phyloP scores from a whole-genome alignment of 2,329 filamentous ascomycete genomes.

The Purpureocillium takamizusanense region DNA sequence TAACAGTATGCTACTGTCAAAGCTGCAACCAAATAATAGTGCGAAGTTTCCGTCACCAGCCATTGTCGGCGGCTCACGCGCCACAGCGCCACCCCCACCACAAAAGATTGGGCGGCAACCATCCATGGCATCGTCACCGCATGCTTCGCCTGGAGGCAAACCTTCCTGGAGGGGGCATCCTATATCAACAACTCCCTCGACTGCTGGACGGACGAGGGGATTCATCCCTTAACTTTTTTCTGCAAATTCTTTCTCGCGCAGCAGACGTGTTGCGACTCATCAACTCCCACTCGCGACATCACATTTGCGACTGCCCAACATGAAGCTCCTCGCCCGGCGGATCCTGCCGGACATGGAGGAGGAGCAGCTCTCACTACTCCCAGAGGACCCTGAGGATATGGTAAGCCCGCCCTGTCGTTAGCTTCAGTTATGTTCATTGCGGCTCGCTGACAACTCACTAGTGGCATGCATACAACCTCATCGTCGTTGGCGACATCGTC shows the following conservation, averaged over 20 bases:
- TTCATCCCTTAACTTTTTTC: too few relatives aligned
- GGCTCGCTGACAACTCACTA: slow-evolving; percentile 11
- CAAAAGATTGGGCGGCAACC: too few relatives aligned
- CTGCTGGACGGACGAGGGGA: too few relatives aligned
- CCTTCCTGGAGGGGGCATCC: neutral
- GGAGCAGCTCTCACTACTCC: slow-evolving; percentile 30
- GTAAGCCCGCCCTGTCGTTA: slow-evolving; percentile 15
- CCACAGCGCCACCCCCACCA: slow-evolving; percentile 2
- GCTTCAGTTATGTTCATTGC: neutral
- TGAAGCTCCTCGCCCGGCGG: slow-evolving; percentile 31
- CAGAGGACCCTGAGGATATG: slow-evolving; percentile 39
- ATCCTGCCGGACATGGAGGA: slow-evolving; percentile 28
- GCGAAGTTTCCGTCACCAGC: too few relatives aligned
- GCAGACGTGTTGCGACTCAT: neutral
- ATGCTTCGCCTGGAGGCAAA: neutral
- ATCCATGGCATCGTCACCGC: neutral
- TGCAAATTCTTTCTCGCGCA: too few relatives aligned
- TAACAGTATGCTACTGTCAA: too few relatives aligned
- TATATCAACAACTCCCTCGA: too few relatives aligned
- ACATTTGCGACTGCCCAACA: slow-evolving; percentile 8
- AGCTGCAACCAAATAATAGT: too few relatives aligned
- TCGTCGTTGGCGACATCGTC: slow-evolving; percentile 42
- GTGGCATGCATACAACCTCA: slow-evolving; percentile 56
- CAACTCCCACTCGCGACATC: neutral
- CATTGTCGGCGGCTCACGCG: neutral